A percentile compares a stretch with the other conserved stretches of the same genome.
Conservation (phyloP, 2,329 filamentous ascomycete species). For the Trichoderma sp. region DNA sequence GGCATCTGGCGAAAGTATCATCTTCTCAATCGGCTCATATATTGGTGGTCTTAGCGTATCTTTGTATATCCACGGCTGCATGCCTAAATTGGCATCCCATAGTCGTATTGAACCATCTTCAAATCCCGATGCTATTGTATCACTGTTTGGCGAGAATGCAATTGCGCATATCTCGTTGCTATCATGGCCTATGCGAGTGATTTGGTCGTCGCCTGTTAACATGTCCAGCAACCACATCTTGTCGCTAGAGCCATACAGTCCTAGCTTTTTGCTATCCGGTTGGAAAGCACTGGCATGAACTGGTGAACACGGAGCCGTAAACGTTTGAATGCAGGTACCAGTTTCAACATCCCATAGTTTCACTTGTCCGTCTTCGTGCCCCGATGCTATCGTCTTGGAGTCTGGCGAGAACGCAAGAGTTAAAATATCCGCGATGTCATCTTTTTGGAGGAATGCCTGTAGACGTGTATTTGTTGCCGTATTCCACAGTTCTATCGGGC, state of each 20-base stretch:
- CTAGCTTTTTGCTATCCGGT: neutral
- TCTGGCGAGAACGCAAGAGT: neutral
- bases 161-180: no score
- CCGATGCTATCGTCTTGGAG: neutral
- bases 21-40: neutral
- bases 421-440: no score
- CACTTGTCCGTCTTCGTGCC: accelerated
- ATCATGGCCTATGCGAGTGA: no score
- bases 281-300: neutral
- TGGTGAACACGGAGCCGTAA: neutral
- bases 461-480: neutral
- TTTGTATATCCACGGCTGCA: no score
- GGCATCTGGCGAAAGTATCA: neutral
- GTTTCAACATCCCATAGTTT: neutral
- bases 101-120: neutral
- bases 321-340: neutral
- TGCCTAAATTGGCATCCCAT: neutral
- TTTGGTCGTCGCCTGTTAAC: no score
- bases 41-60: no score
- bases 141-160: no score
- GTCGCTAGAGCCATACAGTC: no score
- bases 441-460: neutral
- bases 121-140: no score
- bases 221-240: no score
- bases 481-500: neutral